Base-by-base conservation (phyloP, 2,329 filamentous ascomycete species). In the Blastomyces parvus region DNA sequence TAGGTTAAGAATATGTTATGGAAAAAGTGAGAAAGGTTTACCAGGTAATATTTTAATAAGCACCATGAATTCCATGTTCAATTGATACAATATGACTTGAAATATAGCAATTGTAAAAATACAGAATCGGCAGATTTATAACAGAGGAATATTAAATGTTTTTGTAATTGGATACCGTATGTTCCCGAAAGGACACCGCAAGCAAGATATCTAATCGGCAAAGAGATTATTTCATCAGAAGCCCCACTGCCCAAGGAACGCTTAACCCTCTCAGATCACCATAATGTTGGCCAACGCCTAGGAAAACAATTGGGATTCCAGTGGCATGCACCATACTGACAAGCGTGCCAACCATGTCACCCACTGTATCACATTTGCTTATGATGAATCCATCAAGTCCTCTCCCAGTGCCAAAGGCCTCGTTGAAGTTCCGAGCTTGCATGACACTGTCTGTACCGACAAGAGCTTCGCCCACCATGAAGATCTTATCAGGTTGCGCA, bases 241-340 rank as follows among this genome's bases (percentile, higher is more conserved):
- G 76, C 65, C 79, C 79, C 60, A 85, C 84, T 38, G 84, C 84
- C 80, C 84, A 86, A 22, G 81, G 79, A n/a, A 87, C 84, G 71
- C 85, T 87, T 68, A 88, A 71, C 30, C 83, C 84, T 70, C 85
- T 80, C 69, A 88, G 70, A 75, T 88, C 85, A 36, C 83, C 84
- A 72, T 88, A 88, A 73, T 87, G 85, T 76, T 88, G 85, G 4
- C 85, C 85, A 48, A 86, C 83, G 1, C 88, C 94, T 68, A 99
- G 83, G 73, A 99, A 99, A 13, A 97, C 83, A 25, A 99, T 91
- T 0, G 95, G 95, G 56, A 99, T 95, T 36, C 93, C 91, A 3
- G 95, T 99, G 2, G 94, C 93, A 78, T 97, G 93, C 48, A 99
- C 93, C 81, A 99, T 93, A 74, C 90, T 96, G 66, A 99, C 94